A percentile compares a stretch with the other conserved stretches of the same genome.
These are phyloP conservation scores for Neurospora sp. DNA, from an alignment of 495 filamentous ascomycete species.

Conservation along the genomic window DNA sequence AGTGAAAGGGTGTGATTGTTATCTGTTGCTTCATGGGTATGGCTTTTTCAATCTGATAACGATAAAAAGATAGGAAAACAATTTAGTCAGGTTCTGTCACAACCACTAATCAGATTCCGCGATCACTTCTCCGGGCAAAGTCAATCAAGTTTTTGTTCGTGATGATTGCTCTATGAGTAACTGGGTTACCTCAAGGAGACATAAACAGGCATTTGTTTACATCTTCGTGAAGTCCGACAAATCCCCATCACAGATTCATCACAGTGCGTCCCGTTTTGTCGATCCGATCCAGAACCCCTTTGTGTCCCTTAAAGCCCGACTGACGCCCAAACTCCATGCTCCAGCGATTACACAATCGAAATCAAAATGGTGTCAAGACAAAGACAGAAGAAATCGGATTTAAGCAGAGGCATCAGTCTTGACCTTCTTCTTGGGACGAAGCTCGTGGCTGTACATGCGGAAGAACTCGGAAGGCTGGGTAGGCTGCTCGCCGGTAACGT, in stretches of 20 bases:
- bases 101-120: background rate
- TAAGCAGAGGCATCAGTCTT: constrained; percentile 10
- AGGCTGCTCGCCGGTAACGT: constrained; percentile 42
- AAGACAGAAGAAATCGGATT: background rate
- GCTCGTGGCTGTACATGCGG: constrained; percentile 35
- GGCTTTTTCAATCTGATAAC: background rate
- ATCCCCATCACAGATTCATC: background rate
- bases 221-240: background rate
- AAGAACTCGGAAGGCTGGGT: constrained; percentile 44
- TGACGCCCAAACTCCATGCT: background rate
- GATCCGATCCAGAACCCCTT: background rate
- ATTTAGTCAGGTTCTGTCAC: background rate
- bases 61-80: background rate
- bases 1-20: background rate
- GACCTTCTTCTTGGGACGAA: constrained; percentile 33
- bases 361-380: background rate
- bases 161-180: background rate
- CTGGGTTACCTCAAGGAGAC: background rate
- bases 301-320: background rate
- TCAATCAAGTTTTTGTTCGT: background rate
- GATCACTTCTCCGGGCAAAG: background rate
- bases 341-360: background rate
- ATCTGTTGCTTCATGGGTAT: background rate
- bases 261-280: background rate
- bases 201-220: background rate